Evolutionary conservation across 441 rosid species (phyloP), one percentile per base, ranked within the genome.

Genomic region (Syzygium malaccense): DNA sequence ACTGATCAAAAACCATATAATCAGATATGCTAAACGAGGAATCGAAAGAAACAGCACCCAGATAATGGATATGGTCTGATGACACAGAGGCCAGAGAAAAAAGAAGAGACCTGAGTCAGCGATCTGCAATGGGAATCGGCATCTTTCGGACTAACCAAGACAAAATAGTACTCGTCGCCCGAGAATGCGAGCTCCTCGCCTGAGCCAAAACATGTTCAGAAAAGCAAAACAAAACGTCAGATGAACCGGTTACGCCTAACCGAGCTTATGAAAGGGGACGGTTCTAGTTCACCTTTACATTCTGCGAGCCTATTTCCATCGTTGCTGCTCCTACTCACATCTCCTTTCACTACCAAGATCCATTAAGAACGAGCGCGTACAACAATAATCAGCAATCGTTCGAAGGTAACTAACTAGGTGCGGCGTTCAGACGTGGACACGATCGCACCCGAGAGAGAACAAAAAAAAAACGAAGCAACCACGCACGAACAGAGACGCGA

Each of bases 71-170:
- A 51, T 19, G 64, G 23, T 48, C 17, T 25, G 2, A 37, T 33
- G 75, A 88, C 45, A 58, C n/a, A 23, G 71, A 86, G 23, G 51
- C 83, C 83, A 13, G 10, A 75, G 51, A 41, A 13, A 75, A 75
- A 68, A 75, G 55, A 25, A 32, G 33, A 32, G 79, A 95, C 98
- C 94, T 96, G 93, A 84, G 95, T 94, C 91, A 92, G 91, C 78
- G 90, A 91, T 88, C 92, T 93, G 88, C 92, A 90, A 60, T 75
- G 55, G 86, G 85, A 68, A 92, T 94, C 92, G 4, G 91, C 92
- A 85, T 94, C 95, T 45, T 96, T 94, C 14, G 98, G 94, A 92
- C 95, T 96, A 60, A 94, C 89, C 45, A 96, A 94, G 80, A 92
- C 90, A 92, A 96, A 93, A 87, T 37, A 80, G 75, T 89, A 87